Percentiles rank a stretch among this genome's conserved stretches.
Conservation (phyloP, 1,284 basidiomycete genomes). For the Uromyces viciae-fabae region DNA sequence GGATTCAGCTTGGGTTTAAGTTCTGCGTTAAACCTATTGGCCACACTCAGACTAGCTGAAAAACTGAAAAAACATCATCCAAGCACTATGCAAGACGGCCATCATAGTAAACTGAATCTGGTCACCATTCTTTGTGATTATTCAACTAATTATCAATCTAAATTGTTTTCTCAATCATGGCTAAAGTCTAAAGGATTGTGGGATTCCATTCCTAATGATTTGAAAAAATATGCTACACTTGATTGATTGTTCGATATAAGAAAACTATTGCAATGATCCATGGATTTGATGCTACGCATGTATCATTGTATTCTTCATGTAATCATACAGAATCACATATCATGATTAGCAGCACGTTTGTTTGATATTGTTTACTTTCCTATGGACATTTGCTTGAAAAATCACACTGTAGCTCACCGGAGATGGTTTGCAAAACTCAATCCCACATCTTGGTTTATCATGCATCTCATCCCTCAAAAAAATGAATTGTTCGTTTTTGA, state of each 20-base stretch:
- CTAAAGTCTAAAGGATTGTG: constrained; percentile 75
- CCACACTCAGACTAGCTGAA: constrained; percentile 80
- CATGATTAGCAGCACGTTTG: no score
- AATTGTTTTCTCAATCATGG: constrained; percentile 95
- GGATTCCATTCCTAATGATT: constrained; percentile 72
- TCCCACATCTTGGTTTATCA: no score
- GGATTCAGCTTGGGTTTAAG: constrained; percentile 96
- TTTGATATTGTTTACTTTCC: no score
- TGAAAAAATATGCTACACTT: constrained; percentile 87
- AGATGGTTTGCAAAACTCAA: no score
- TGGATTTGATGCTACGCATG: no score
- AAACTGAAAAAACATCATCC: constrained; percentile 59
- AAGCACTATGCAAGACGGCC: constrained; percentile 57
- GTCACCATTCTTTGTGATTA: constrained; percentile 91
- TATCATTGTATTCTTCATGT: no score
- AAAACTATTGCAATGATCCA: no score
- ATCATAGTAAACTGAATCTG: constrained; percentile 65
- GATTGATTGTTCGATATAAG: constrained; percentile 54
- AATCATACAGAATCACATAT: no score
- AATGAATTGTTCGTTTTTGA: no score
- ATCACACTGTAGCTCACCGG: no score
- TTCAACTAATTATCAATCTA: constrained; percentile 82
- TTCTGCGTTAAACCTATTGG: constrained; percentile 90
- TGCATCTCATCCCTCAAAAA: no score
- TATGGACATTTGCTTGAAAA: no score